Evolutionary conservation across 176 grass and related monocot species (phyloP), one percentile per base, ranked within the genome.

Genomic region (Avena sativa): DNA sequence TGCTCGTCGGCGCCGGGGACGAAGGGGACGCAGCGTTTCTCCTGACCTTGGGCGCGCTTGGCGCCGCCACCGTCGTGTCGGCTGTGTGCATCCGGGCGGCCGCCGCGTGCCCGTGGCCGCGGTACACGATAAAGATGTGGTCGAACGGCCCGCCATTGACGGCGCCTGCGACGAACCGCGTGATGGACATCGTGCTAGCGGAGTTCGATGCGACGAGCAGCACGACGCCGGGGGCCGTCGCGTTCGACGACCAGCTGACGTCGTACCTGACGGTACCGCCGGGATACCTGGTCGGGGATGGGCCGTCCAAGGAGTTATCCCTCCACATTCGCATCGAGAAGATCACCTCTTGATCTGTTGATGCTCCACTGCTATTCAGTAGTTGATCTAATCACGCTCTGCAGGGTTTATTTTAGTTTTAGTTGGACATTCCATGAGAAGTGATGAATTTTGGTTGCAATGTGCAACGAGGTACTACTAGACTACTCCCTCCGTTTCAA

Each of bases 401-500:
- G 17, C 16, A 58, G 6, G 5, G 56, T 2, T 58, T 58, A 58
- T n/a, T 58, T 58, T 58, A 20, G 56, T 6, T 65, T 32, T 14
- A 6, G 62, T 32, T 65, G 26, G 23, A 32, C 30, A 32, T 32
- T 1, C 30, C 30, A 1, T 32, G 30, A 32, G 2, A 65, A 65
- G 62, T 65, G 26, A 30, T 65, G 62, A 28, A 65, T 65, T 65
- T 65, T 65, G 62, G 62, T 65, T 32, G 62, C 62, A 65, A 65
- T 64, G 5, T 32, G 62, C 62, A 65, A 65, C 25, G 12, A 30
- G 30, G 3, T 64, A 28, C 10, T 12, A 26, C 4, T 28, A 25
- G 0, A 32, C 30, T 32, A 32, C 36, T 88, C 28, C 28, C 28
- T 30, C 28, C 1, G 28, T 30, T 30, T 30, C 28, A 28, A 28